Evolutionary conservation across 306 rosid species (phyloP), one percentile per base, ranked within the genome.

Genomic region (Acacia confusa): DNA sequence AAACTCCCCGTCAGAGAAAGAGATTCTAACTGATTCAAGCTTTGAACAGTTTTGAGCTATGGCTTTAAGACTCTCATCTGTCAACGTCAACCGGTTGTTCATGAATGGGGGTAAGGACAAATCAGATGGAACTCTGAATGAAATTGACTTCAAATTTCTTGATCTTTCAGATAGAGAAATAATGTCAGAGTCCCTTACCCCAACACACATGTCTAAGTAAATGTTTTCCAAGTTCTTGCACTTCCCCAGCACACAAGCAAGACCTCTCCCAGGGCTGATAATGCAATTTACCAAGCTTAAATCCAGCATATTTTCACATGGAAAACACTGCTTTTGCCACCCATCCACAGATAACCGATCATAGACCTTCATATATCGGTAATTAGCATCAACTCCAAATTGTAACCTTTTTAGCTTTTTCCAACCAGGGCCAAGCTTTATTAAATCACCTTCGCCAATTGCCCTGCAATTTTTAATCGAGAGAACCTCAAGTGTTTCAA

Each of bases 151-250:
- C 40, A 94, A 93, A 44, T 88, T 83, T 30, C 79, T 87, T 45
- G 97, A 90, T 50, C 87, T 89, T 79, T 79, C 84, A 27, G 98
- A 94, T 70, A 94, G 79, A 72, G 84, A 80, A 69, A 92, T 87
- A 28, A 94, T 90, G 85, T 94, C 98, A 82, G 53, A 82, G 87
- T 94, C 95, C 82, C 94, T 87, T 22, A 92, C 88, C 48, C 98
- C 98, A 86, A 94, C 97, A 75, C 97, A 94, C 95, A 88, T 92
- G 82, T 92, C 98, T 43, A 95, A 88, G 84, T 89, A 92, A 89
- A 95, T 80, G 76, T 81, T 92, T 83, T 90, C 88, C 89, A 95
- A 81, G 84, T 89, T 95, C 85, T 86, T 89, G 83, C 98, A 95
- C 84, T 89, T 92, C 15, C 90, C 88, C 64, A 95, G 60, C 44